Conservation (phyloP, 441 rosid genomes). For the Erodium moschatum region DNA sequence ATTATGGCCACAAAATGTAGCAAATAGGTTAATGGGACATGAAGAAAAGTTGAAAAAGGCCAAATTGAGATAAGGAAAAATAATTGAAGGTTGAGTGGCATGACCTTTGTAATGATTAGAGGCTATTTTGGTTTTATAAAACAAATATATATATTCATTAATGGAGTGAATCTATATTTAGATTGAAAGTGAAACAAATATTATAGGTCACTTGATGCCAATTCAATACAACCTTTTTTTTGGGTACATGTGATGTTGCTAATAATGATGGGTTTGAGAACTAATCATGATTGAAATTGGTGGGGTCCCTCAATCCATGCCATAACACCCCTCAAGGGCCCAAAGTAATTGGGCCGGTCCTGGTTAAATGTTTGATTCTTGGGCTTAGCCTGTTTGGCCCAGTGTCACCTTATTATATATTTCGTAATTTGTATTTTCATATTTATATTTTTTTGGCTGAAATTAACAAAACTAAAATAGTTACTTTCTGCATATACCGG, state of each 20-base stretch:
- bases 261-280: too few relatives aligned
- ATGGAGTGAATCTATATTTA: neutral
- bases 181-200: neutral
- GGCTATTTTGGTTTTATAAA: neutral
- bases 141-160: neutral
- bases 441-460: too few relatives aligned
- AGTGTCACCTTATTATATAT: neutral
- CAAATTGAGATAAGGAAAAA: neutral
- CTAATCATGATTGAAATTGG: too few relatives aligned
- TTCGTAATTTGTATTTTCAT: neutral
- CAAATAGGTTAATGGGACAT: too few relatives aligned
- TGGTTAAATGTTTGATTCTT: neutral
- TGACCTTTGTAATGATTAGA: neutral
- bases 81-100: neutral
- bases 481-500: constrained; percentile 2
- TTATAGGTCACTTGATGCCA: neutral
- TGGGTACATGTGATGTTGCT: too few relatives aligned
- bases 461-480: too few relatives aligned
- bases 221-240: neutral
- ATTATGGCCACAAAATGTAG: too few relatives aligned
- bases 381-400: neutral
- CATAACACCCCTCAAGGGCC: too few relatives aligned
- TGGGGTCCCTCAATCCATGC: neutral
- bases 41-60: too few relatives aligned
- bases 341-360: neutral